A percentile compares a stretch with the other conserved stretches of the same genome.
Conservation (phyloP, 2,329 filamentous ascomycete species). For the Stagonosporopsis cucurbitacearum region DNA sequence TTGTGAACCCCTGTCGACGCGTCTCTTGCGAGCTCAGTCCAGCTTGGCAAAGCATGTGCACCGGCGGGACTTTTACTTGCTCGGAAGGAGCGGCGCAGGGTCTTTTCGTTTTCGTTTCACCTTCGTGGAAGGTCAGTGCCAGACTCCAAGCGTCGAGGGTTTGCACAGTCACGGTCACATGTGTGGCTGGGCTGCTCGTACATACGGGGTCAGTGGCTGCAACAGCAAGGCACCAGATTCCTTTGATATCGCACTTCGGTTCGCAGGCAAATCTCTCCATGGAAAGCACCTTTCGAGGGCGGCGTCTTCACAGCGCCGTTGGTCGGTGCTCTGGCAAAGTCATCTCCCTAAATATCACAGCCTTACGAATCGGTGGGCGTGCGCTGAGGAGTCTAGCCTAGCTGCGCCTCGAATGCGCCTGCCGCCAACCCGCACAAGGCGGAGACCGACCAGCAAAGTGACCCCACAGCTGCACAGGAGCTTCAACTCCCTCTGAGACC, state of each 20-base stretch:
- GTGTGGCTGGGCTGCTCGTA: conserved; percentile 3
- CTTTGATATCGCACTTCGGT: neutral
- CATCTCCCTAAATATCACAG: conserved; percentile 18
- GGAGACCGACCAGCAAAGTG: conserved; percentile 33
- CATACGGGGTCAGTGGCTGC: neutral
- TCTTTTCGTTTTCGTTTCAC: conserved; percentile 14
- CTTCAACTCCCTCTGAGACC: conserved; percentile 29
- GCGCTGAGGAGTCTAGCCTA: conserved; percentile 19
- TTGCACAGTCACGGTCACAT: conserved; percentile 4
- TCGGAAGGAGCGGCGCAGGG: conserved; percentile 16
- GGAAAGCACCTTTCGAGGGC: too few species aligned
- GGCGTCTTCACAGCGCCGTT: neutral
- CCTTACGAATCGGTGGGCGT: conserved; percentile 16
- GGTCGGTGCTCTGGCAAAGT: conserved; percentile 7
- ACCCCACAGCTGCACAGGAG: conserved; percentile 36
- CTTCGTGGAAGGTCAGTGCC: conserved; percentile 1
- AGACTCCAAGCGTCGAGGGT: conserved; percentile 4
- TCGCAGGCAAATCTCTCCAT: too few species aligned
- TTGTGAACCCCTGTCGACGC: conserved; percentile 10
- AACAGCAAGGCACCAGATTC: neutral
- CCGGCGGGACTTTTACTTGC: conserved; percentile 1
- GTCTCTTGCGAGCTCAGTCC: conserved; percentile 3
- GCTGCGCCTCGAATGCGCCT: conserved; percentile 28
- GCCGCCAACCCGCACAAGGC: conserved; percentile 32
- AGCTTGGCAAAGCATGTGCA: conserved; percentile 14